Conservation (phyloP, 352 stramenopile genomes). For the Pythium coloratum region DNA sequence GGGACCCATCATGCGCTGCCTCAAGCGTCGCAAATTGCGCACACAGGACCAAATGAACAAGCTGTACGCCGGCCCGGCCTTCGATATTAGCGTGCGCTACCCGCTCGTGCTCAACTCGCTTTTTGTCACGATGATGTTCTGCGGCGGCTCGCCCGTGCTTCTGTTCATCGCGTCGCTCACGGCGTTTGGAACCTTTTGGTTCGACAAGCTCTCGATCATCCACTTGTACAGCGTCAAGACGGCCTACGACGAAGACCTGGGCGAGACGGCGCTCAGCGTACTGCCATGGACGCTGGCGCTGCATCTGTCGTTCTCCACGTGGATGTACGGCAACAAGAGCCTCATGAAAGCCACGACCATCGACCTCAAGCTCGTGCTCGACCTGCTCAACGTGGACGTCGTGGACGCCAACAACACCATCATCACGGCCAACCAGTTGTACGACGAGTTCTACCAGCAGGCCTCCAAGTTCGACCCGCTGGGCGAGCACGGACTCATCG, state of each 20-base stretch:
- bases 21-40: conserved; percentile 42
- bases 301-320: conserved; percentile 74
- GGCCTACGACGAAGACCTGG: conserved; percentile 77
- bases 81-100: conserved; percentile 81
- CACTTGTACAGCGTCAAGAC: conserved; percentile 78
- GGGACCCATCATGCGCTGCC: conserved; percentile 44
- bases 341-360: conserved; percentile 60
- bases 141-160: conserved; percentile 72
- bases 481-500: conserved; percentile 54
- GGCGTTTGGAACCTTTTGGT: conserved; percentile 63
- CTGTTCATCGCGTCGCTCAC: conserved; percentile 75
- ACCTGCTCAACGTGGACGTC: conserved; percentile 33
- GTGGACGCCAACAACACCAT: conserved; percentile 29
- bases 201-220: conserved; percentile 82
- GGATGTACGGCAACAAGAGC: conserved; percentile 82
- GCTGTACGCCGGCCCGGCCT: conserved; percentile 68
- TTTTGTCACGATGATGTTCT: conserved; percentile 85
- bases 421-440: conserved; percentile 36
- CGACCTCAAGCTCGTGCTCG: conserved; percentile 43
- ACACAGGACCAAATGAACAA: conserved; percentile 80
- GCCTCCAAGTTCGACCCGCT: conserved; percentile 49
- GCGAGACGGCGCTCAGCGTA: conserved; percentile 51
- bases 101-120: conserved; percentile 84
- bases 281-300: conserved; percentile 71
- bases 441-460: conserved; percentile 42